These are phyloP conservation scores for Rhizophagus prolifer DNA, from an alignment of 192 early-diverging fungal species.

Conservation along the genomic window DNA sequence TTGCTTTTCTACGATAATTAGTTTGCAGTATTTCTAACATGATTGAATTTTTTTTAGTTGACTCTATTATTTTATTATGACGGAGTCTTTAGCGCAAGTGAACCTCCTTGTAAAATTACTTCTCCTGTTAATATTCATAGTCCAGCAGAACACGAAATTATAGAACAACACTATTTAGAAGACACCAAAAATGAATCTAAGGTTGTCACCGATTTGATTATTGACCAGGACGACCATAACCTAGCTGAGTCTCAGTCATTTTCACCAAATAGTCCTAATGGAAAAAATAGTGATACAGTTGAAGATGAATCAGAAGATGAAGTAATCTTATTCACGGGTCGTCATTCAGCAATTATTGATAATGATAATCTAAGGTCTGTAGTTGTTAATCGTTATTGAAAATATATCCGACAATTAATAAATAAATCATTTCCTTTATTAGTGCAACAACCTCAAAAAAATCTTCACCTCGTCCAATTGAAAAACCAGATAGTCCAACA, in stretches of 20 bases:
- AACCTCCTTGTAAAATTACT: background rate
- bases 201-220: background rate
- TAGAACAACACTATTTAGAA: background rate
- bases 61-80: slow-evolving; percentile 15
- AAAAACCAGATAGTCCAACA: background rate
- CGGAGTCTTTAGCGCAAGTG: slow-evolving; percentile 8
- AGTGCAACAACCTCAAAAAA: background rate
- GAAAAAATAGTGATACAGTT: background rate
- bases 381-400: background rate
- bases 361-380: background rate
- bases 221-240: background rate
- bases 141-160: background rate
- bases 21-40: background rate
- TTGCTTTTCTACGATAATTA: background rate
- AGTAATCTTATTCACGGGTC: slow-evolving; percentile 45
- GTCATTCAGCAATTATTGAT: slow-evolving; percentile 19
- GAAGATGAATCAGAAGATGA: slow-evolving; percentile 41
- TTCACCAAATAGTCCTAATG: slow-evolving; percentile 18
- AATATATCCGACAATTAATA: background rate
- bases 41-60: background rate
- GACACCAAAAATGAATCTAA: background rate
- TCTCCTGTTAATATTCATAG: background rate
- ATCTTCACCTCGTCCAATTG: background rate
- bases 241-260: slow-evolving; percentile 22
- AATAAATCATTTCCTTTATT: background rate